phyloP scores from a whole-genome alignment of 164 flowering plant species.

The Vitis cinerea region DNA sequence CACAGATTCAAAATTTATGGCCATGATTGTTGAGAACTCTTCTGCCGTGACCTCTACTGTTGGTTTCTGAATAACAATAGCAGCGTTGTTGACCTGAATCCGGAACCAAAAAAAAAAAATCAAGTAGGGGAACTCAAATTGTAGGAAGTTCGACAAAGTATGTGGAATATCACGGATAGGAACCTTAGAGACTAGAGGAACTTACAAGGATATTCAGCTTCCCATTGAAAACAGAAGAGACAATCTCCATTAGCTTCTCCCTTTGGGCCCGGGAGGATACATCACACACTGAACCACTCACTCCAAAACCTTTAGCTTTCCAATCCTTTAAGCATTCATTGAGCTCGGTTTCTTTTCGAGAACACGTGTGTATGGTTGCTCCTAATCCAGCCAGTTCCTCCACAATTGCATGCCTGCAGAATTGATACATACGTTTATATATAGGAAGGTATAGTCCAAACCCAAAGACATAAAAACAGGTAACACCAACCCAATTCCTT shows the following conservation, averaged over 20 bases:
- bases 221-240: no score
- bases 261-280: neutral
- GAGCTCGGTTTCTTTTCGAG: neutral
- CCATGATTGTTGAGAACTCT: neutral
- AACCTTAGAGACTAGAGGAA: no score
- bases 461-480: neutral
- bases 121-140: no score
- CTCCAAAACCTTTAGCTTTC: neutral
- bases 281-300: slow-evolving; percentile 1
- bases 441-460: neutral
- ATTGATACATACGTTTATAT: neutral
- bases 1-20: no score
- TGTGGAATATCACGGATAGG: no score
- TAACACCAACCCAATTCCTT: slow-evolving; percentile 26
- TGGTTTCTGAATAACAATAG: neutral
- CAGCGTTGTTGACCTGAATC: neutral
- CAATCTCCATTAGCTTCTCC: no score
- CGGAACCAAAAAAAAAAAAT: no score
- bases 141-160: no score
- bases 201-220: no score
- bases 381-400: slow-evolving; percentile 16
- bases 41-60: neutral
- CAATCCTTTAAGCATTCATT: slow-evolving; percentile 1
- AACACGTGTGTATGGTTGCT: slow-evolving; percentile 9
- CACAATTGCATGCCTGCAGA: slow-evolving; percentile 10